Conservation (phyloP, 768 basidiomycete genomes). For the Naganishia friedmannii region DNA sequence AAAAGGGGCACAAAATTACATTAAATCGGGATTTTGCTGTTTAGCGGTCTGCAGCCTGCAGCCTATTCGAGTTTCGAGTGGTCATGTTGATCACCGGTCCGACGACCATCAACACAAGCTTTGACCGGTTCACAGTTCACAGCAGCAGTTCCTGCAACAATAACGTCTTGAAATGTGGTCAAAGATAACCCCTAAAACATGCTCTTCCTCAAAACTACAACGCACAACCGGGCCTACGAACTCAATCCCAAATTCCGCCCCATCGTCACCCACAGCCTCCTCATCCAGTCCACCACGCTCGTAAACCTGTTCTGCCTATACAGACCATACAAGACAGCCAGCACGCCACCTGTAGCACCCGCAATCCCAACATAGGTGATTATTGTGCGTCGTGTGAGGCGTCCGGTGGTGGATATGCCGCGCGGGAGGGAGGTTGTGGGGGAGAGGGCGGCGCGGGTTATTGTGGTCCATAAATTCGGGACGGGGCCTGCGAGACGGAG, state of each 20-base stretch:
- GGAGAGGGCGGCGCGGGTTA: slow-evolving; percentile 47
- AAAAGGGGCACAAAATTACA: no score
- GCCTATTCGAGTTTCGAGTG: no score
- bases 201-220: neutral
- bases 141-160: no score
- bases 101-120: no score
- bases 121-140: no score
- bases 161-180: neutral
- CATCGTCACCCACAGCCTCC: slow-evolving; percentile 23
- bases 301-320: slow-evolving; percentile 29
- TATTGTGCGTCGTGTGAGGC: slow-evolving; percentile 18
- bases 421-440: slow-evolving; percentile 45
- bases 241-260: slow-evolving; percentile 14
- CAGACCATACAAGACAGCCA: slow-evolving; percentile 28
- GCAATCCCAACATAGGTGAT: slow-evolving; percentile 29
- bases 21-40: no score
- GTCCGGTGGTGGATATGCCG: slow-evolving; percentile 32
- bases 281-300: slow-evolving; percentile 17
- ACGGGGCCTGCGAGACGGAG: slow-evolving; percentile 35
- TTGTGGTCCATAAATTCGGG: slow-evolving; percentile 49
- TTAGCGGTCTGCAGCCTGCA: no score
- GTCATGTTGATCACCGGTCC: no score
- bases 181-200: neutral
- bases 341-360: slow-evolving; percentile 24
- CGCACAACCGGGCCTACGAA: neutral